phyloP scores from a whole-genome alignment of 345 rosid genomes.

The rapeseed (Brassica napus) region Da-Ae NC_063447.1:58365001-58365500 shows the following conservation, averaged over 20 bases:
- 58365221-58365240: background rate
- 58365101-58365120: background rate
- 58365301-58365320: background rate
- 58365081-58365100: constrained; percentile 21
- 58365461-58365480: background rate
- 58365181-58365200: too few species aligned
- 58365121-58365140: constrained; percentile 43
- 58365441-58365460: background rate
- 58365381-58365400: background rate
- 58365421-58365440: background rate
- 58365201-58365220: background rate
- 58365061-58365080: constrained; percentile 29
- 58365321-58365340: background rate
- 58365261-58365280: background rate
- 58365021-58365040: constrained; percentile 30
- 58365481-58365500: background rate
- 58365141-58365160: constrained; percentile 21
- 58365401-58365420: background rate
- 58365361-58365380: background rate
- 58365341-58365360: background rate
- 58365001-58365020: background rate
- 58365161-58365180: too few species aligned
- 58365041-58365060: background rate
- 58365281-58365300: background rate
- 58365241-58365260: background rate